A percentile compares a stretch with the other conserved stretches of the same genome.
phyloP scores from a whole-genome alignment of 78 protist species.

The Goniomonas avonlea region DNA sequence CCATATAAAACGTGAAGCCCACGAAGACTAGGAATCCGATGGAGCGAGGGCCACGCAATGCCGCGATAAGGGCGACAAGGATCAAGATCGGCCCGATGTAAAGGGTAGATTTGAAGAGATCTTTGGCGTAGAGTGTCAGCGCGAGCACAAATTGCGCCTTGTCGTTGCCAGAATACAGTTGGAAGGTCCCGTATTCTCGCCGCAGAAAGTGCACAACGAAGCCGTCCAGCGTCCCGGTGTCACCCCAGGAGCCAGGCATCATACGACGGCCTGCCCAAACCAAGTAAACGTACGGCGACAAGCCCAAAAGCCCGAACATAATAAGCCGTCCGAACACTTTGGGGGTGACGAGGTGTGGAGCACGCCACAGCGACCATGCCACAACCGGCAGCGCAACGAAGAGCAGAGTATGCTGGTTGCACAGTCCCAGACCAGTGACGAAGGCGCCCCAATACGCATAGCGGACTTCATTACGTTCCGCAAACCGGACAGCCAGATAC shows the following conservation, averaged over 20 bases:
- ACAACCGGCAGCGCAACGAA: slow-evolving; percentile 15
- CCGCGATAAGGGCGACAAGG: too few species aligned
- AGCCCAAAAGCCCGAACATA: background rate
- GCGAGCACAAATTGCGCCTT: too few species aligned
- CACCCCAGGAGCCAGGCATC: slow-evolving; percentile 17
- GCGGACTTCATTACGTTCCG: too few species aligned
- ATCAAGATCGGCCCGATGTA: too few species aligned
- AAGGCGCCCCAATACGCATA: too few species aligned
- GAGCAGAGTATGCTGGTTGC: slow-evolving; percentile 15
- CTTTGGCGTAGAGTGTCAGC: too few species aligned
- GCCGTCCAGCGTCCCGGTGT: background rate
- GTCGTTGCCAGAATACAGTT: slow-evolving; percentile 4
- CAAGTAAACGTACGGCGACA: slow-evolving; percentile 12
- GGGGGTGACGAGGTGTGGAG: background rate
- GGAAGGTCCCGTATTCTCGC: slow-evolving; percentile 24
- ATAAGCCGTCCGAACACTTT: background rate
- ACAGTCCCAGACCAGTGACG: too few species aligned
- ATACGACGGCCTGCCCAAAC: background rate
- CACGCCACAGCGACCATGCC: background rate
- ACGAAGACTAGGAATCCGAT: too few species aligned
- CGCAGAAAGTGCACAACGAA: slow-evolving; percentile 10
- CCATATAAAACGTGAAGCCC: background rate
- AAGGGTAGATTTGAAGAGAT: too few species aligned
- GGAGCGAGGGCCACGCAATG: too few species aligned
- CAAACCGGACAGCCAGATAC: slow-evolving; percentile 32